Percentiles rank a stretch among this genome's conserved stretches.
Evolutionary conservation across 768 basidiomycete species (phyloP).

Genomic region (Tricholoma matsutake): DNA sequence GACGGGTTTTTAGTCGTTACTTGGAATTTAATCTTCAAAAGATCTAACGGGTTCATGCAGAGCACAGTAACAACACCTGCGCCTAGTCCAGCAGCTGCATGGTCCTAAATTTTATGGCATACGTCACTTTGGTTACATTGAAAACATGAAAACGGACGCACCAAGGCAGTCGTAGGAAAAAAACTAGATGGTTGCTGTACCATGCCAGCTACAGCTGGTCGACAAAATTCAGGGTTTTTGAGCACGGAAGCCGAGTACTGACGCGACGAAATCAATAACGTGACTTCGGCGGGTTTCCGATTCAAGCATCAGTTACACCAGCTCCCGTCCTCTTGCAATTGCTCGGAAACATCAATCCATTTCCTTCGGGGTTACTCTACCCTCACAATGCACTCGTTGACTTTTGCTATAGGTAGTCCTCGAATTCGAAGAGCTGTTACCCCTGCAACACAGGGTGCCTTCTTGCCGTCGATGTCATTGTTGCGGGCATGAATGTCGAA

Average conservation of each 20-base stretch:
- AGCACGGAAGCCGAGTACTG: not conserved
- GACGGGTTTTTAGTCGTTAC: conserved; percentile 67
- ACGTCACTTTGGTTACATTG: not conserved
- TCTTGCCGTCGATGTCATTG: too few relatives aligned
- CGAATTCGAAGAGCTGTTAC: too few relatives aligned
- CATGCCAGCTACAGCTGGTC: conserved; percentile 32
- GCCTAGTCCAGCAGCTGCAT: conserved; percentile 90
- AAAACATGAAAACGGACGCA: conserved; percentile 18
- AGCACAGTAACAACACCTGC: conserved; percentile 91
- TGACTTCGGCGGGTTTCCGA: not conserved
- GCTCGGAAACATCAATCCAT: too few relatives aligned
- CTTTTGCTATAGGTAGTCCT: too few relatives aligned
- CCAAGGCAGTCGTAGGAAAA: conserved; percentile 49
- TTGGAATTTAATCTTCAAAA: conserved; percentile 93
- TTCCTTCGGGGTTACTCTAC: too few relatives aligned
- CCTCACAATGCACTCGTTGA: too few relatives aligned
- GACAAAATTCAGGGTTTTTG: not conserved
- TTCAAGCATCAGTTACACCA: too few relatives aligned
- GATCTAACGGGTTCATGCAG: conserved; percentile 96
- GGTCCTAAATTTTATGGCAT: conserved; percentile 56
- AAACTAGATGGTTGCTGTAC: conserved; percentile 46
- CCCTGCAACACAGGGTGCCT: too few relatives aligned
- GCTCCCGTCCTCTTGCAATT: too few relatives aligned
- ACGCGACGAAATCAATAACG: not conserved
- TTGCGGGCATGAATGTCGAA: too few relatives aligned